Evolutionary conservation across 768 basidiomycete genomes (phyloP).

Genomic region (Tephrocybe sp.): DNA sequence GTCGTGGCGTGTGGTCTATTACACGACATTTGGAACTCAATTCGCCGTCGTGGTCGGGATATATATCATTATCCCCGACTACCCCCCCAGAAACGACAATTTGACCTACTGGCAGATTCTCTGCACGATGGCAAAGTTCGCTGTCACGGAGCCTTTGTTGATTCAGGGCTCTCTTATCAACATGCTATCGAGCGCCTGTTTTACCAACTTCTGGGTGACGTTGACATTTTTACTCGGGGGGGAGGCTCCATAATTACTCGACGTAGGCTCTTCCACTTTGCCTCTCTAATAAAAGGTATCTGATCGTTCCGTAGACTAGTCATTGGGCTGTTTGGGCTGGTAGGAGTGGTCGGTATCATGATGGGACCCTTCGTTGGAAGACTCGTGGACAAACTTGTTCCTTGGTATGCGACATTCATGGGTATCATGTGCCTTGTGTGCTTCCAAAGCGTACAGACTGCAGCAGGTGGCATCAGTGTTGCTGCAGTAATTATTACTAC

Average conservation of each 20-base stretch:
- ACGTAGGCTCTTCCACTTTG: too few species aligned
- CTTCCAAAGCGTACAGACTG: constrained; percentile 64
- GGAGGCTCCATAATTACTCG: too few species aligned
- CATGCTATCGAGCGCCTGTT: constrained; percentile 58
- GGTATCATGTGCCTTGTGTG: too few species aligned
- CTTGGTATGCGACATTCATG: too few species aligned
- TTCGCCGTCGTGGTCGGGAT: constrained; percentile 19
- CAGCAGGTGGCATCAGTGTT: constrained; percentile 66
- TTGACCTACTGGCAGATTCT: constrained; percentile 69
- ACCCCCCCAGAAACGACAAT: constrained; percentile 68
- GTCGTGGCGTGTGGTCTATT: constrained; percentile 75
- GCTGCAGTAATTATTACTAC: constrained; percentile 68
- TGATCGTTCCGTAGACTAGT: constrained; percentile 34
- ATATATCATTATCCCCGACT: constrained; percentile 74
- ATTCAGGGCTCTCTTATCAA: constrained; percentile 67
- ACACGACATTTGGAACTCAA: constrained; percentile 73
- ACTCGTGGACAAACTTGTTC: too few species aligned
- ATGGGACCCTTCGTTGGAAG: constrained; percentile 52
- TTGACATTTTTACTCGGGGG: too few species aligned
- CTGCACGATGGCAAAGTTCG: constrained; percentile 73
- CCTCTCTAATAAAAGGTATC: too few species aligned
- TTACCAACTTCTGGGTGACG: constrained; percentile 19
- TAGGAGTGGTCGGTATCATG: constrained; percentile 70
- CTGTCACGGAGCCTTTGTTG: constrained; percentile 68
- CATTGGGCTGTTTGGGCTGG: constrained; percentile 73